These are phyloP conservation scores for Boletus speciosus DNA, from an alignment of 768 basidiomycete genomes.

Conservation along the genomic window DNA sequence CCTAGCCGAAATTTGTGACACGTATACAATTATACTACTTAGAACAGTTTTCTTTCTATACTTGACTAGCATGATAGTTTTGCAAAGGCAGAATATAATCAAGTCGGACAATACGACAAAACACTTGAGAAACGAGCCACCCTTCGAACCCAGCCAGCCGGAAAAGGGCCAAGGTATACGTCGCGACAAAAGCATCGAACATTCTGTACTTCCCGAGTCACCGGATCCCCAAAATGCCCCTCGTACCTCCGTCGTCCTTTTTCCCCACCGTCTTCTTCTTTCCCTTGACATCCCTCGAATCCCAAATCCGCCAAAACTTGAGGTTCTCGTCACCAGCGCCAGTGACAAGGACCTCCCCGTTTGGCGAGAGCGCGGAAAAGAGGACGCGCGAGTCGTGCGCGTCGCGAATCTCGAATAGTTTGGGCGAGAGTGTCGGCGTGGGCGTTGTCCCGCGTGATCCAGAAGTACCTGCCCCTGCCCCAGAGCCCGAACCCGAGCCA, in stretches of 20 bases:
- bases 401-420: constrained; percentile 63
- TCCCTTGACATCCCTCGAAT: constrained; percentile 41
- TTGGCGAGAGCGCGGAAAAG: constrained; percentile 80
- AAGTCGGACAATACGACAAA: not conserved
- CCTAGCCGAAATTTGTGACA: not conserved
- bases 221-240: constrained; percentile 37
- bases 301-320: constrained; percentile 94
- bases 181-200: not conserved
- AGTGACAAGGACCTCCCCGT: constrained; percentile 88
- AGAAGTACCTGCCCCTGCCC: constrained; percentile 22
- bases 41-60: not conserved
- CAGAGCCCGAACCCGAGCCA: constrained; percentile 48
- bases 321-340: constrained; percentile 94
- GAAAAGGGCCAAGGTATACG: not conserved
- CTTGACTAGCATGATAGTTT: too few species aligned
- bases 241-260: constrained; percentile 33
- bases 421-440: constrained; percentile 15
- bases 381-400: constrained; percentile 92
- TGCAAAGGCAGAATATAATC: too few species aligned
- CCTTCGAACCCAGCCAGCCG: not conserved
- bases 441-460: constrained; percentile 17
- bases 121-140: not conserved
- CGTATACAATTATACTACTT: not conserved
- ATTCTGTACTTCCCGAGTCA: constrained; percentile 8
- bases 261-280: constrained; percentile 28